Conservation (phyloP, 1,139 yeast species). For the Yamadazyma aaseri region DNA sequence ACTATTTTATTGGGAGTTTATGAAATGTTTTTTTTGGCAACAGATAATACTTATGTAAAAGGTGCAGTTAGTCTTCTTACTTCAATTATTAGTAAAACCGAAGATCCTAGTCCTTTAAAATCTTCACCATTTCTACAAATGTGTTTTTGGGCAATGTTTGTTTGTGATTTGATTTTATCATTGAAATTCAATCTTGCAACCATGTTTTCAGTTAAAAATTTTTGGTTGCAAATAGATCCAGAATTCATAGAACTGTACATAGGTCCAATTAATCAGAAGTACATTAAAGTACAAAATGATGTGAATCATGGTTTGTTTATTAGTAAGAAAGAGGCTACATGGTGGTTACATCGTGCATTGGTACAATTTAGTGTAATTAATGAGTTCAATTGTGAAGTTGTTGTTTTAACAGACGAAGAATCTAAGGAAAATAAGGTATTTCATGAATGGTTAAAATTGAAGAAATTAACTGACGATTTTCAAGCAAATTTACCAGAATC, state of each 20-base stretch:
- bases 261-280: conserved; percentile 5
- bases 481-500: conserved; percentile 28
- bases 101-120: conserved; percentile 19
- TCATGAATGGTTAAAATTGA: conserved; percentile 30
- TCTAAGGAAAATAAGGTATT: conserved; percentile 21
- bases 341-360: conserved; percentile 41
- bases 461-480: conserved; percentile 26
- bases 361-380: conserved; percentile 28
- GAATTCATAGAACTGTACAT: conserved; percentile 26
- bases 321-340: conserved; percentile 22
- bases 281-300: conserved; percentile 1
- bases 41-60: conserved; percentile 35
- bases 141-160: conserved; percentile 38
- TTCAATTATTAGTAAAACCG: conserved; percentile 24
- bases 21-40: conserved; percentile 38
- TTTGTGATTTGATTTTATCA: conserved; percentile 36
- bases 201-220: conserved; percentile 29
- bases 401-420: conserved; percentile 28
- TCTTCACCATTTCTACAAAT: conserved; percentile 31
- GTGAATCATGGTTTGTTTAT: conserved; percentile 10
- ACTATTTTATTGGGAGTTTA: conserved; percentile 38
- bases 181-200: conserved; percentile 30
- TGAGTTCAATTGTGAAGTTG: conserved; percentile 28
- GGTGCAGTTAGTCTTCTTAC: conserved; percentile 35
- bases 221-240: conserved; percentile 35